Evolutionary conservation across 2,329 filamentous ascomycete genomes (phyloP), one percentile per base, ranked within the genome.

Genomic region (Verticillium albo-atrum): DNA sequence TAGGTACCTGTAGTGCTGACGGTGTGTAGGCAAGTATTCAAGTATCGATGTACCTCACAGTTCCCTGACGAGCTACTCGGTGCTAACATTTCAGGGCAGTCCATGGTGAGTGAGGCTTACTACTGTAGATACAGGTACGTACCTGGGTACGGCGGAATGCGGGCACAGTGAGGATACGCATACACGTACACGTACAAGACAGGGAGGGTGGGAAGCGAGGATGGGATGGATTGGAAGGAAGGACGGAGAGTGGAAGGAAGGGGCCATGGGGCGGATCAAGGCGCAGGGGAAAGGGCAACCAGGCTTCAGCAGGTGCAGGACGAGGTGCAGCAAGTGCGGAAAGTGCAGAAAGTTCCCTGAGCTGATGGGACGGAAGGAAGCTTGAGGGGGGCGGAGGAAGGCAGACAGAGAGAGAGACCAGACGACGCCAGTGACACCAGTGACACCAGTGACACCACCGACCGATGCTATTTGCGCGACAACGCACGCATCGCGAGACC

Each of bases 401-500:
- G 26, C 12, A 53, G 51, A 53, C 12, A 26, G 26, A 12, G 14
- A 54, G 25, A 54, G 52, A 30, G 14, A 54, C 23, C 42, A 50
- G 42, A 25, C 42, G n/a, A 25, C n/a, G 42, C 42, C 42, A 50
- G 20, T 50, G 42, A 50, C 42, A 50, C 42, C 42, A 23, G n/a
- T 20, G 20, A 20, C 42, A n/a, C 42, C 42, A 50, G 20, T 50
- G 42, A 50, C 42, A 50, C 42, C 42, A 23, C 42, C 42, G 20
- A 20, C 42, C 25, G 42, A 50, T 50, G 42, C 42, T 50, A 50
- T 50, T 50, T 50, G 42, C 42, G n/a, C 42, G 42, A 50, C 42
- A 50, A 50, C 42, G 42, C 42, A 50, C 42, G 3, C 42, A 56
- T 56, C 54, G 54, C 34, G 34, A 56, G 54, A 56, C 54, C 54